Evolutionary conservation across 495 filamentous ascomycete species (phyloP).

Genomic region (Amphirosellinia nigrospora): DNA sequence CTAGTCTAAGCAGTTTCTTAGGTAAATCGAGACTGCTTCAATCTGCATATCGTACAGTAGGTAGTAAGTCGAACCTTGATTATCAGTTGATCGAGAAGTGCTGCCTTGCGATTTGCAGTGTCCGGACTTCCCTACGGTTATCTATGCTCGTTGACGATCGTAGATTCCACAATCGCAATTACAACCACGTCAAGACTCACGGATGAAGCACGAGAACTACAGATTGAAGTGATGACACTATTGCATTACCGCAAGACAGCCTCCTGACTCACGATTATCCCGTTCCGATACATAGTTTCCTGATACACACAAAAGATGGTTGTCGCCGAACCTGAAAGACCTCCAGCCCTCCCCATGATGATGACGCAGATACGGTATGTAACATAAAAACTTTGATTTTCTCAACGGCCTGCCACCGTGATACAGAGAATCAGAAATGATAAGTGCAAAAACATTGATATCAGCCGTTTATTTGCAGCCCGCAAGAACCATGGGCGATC

Average conservation of each 20-base stretch:
- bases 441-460: conserved; percentile 36
- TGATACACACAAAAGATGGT: conserved; percentile 20
- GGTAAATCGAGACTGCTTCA: too few species aligned
- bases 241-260: conserved; percentile 1
- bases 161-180: neutral
- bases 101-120: too few species aligned
- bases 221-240: conserved; percentile 10
- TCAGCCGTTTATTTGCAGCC: conserved; percentile 46
- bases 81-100: neutral
- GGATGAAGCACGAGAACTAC: neutral
- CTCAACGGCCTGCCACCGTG: conserved; percentile 19
- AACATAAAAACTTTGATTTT: conserved; percentile 20
- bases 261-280: neutral
- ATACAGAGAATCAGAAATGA: conserved; percentile 25
- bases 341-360: neutral
- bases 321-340: conserved; percentile 8
- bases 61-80: neutral
- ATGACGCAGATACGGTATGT: neutral
- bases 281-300: conserved; percentile 21
- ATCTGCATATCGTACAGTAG: too few species aligned
- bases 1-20: too few species aligned
- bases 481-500: conserved; percentile 39
- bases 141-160: neutral
- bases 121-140: neutral
- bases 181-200: neutral